Base-by-base conservation (phyloP, 2,329 filamentous ascomycete genomes). In the Colletotrichum brevisporum region DNA sequence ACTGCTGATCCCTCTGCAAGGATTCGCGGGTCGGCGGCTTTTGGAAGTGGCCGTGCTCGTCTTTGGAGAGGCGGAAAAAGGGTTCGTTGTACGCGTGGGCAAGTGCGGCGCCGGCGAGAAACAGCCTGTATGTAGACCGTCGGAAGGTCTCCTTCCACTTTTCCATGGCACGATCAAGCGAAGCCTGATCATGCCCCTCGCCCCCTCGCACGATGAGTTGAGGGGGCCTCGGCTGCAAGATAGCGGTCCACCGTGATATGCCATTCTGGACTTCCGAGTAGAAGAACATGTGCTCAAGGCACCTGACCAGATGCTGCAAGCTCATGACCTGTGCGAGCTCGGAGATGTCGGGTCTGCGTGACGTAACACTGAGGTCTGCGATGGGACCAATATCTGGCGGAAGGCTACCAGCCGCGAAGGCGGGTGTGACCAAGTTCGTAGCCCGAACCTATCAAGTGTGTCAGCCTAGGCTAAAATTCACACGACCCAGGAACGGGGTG, bases 271-370 rank as follows among this genome's bases (percentile, higher is more conserved):
- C 21, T 6, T 51, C n/a, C 2, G 53, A 57, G 27, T 24, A 58
- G 62, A 51, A 64, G 43, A 48, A 50, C 62, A 64, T 64, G 54
- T 64, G 53, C 62, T 58, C 31, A 18, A 64, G 53, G 45, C 62
- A 64, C 21, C 43, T 43, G 9, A 31, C 62, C 12, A 64, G 51
- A 47, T 64, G 62, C 53, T 64, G 62, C n/a, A 64, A 26, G 31
- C 48, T 24, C 52, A 58, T 39, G 36, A 64, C 54, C 27, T 58
- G 53, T 6, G 16, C 12, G 15, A 64, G 62, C 27, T 58, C 62
- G 18, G 54, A 48, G n/a, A 43, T 21, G 3, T n/a, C 53, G 10
- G 53, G 53, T 15, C 24, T 57, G 13, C 24, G 26, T 5, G 45
- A 57, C 9, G 15, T 21, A 24, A 24, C 62, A 36, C 18, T 64